phyloP scores from a whole-genome alignment of 495 filamentous ascomycete genomes.

The Glarea lozoyensis region DNA sequence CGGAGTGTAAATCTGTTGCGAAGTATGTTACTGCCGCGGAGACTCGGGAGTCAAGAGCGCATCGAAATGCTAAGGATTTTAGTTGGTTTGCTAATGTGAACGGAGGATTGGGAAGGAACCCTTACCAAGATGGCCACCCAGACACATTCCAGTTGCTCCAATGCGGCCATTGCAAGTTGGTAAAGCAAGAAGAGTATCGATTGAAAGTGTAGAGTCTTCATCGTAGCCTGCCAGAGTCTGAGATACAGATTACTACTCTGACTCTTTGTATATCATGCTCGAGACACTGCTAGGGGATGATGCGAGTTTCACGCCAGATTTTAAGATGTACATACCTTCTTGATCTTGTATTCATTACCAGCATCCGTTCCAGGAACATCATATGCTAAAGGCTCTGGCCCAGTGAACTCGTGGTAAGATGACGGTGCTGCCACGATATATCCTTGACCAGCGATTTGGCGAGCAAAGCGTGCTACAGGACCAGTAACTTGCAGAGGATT shows the following conservation, averaged over 20 bases:
- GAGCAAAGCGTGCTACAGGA: conserved; percentile 81
- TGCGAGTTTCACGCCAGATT: too few relatives aligned
- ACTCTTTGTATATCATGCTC: too few relatives aligned
- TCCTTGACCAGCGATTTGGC: conserved; percentile 87
- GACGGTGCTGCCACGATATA: conserved; percentile 90
- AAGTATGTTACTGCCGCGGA: conserved; percentile 80
- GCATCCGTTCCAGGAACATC: conserved; percentile 80
- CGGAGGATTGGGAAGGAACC: too few relatives aligned
- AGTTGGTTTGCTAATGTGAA: too few relatives aligned
- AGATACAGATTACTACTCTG: too few relatives aligned
- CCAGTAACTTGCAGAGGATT: conserved; percentile 62
- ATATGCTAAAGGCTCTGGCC: conserved; percentile 76
- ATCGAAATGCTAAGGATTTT: conserved; percentile 79
- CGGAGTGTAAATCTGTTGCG: conserved; percentile 81
- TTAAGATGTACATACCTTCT: conserved; percentile 47
- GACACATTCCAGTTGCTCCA: conserved; percentile 89
- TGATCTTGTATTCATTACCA: conserved; percentile 80
- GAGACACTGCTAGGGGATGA: too few relatives aligned
- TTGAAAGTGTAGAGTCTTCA: conserved; percentile 67
- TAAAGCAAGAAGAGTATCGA: conserved; percentile 65
- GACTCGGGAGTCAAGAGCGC: conserved; percentile 69
- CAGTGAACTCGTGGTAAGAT: conserved; percentile 88
- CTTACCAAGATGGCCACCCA: conserved; percentile 88
- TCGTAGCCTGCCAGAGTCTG: conserved; percentile 83
- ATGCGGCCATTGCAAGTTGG: conserved; percentile 77